Conservation (phyloP, 2,329 filamentous ascomycete species). For the Xylariales sp. region DNA sequence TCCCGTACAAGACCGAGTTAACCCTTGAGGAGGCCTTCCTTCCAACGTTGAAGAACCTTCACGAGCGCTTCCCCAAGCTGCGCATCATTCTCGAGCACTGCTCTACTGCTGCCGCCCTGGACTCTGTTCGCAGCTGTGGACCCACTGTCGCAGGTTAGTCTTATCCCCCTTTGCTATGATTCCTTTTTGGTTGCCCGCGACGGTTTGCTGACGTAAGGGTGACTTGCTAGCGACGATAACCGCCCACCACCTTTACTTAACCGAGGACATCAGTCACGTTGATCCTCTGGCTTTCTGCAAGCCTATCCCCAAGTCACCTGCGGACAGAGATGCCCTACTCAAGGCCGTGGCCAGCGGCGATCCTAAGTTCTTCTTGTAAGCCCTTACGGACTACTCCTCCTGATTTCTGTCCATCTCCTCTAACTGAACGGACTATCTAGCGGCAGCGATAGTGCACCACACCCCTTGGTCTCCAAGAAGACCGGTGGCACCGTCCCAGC, state of each 20-base stretch:
- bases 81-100: constrained; percentile 51
- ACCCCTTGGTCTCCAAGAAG: constrained; percentile 55
- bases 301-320: constrained; percentile 52
- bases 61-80: constrained; percentile 37
- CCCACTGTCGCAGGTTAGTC: constrained; percentile 53
- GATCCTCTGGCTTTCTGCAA: constrained; percentile 63
- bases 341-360: constrained; percentile 55
- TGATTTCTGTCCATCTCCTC: too few species aligned
- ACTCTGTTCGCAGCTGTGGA: constrained; percentile 56
- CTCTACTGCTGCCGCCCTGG: constrained; percentile 58
- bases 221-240: too few species aligned
- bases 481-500: constrained; percentile 58
- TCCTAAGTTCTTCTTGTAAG: constrained; percentile 70
- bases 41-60: constrained; percentile 55
- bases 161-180: too few species aligned
- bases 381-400: too few species aligned
- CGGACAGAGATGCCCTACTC: constrained; percentile 67
- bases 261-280: constrained; percentile 56
- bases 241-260: constrained; percentile 50
- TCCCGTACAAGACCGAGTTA: constrained; percentile 44
- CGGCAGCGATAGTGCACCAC: constrained; percentile 66
- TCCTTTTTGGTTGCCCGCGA: too few species aligned
- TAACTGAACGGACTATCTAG: too few species aligned
- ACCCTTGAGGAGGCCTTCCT: constrained; percentile 64
- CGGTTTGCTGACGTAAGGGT: too few species aligned